phyloP scores from a whole-genome alignment of 345 rosid species.

The Aurinia saxatilis region DNA sequence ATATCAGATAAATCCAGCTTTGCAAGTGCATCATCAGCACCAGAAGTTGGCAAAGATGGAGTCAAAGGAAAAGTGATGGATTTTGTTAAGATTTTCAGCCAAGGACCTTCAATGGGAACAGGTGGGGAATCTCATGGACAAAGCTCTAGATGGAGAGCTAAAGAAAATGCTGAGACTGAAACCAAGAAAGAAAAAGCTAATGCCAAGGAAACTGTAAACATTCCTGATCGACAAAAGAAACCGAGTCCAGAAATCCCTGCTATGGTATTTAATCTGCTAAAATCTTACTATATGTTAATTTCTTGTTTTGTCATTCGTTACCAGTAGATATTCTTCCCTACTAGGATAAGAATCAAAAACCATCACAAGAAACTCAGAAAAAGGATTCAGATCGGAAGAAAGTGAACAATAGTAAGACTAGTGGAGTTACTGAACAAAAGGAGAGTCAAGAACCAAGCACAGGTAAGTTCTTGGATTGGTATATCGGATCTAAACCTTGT shows the following conservation, averaged over 20 bases:
- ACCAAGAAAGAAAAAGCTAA: slow-evolving; percentile 1
- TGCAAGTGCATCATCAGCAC: slow-evolving; percentile 22
- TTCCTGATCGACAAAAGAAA: slow-evolving; percentile 13
- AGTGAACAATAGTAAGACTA: slow-evolving; percentile 10
- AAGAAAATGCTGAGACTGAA: slow-evolving; percentile 19
- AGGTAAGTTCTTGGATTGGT: slow-evolving; percentile 35
- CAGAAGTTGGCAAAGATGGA: slow-evolving; percentile 35
- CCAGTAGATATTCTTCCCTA: neutral
- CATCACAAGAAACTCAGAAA: slow-evolving; percentile 22
- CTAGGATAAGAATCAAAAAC: slow-evolving; percentile 14
- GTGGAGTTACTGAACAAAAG: slow-evolving; percentile 31
- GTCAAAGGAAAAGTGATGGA: slow-evolving; percentile 64
- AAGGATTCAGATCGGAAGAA: slow-evolving; percentile 16
- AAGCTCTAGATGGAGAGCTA: slow-evolving; percentile 39
- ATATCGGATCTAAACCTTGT: neutral
- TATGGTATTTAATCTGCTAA: slow-evolving; percentile 24
- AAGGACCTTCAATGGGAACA: slow-evolving; percentile 39
- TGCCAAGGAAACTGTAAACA: slow-evolving; percentile 22
- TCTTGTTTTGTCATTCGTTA: neutral
- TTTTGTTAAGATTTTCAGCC: slow-evolving; percentile 69
- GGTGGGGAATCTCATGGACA: slow-evolving; percentile 29
- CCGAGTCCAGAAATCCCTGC: slow-evolving; percentile 15
- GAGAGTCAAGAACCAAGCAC: slow-evolving; percentile 33
- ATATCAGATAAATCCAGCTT: slow-evolving; percentile 28
- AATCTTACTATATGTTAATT: neutral